Evolutionary conservation across 306 rosid genomes (phyloP).

Genomic region (Acacia melanoxylon): DNA sequence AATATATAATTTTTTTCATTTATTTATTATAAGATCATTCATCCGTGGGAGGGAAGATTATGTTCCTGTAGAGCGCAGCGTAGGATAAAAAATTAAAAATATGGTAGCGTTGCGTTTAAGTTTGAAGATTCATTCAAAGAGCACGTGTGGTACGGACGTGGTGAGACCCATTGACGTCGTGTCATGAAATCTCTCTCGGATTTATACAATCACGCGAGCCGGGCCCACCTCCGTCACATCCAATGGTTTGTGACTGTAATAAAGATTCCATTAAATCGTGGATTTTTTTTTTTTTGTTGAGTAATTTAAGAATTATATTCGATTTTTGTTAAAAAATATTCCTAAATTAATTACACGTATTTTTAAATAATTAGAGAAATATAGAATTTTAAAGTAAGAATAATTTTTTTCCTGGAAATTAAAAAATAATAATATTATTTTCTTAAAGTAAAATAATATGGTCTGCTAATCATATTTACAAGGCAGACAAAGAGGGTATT

Average conservation of each 20-base stretch:
- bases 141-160: neutral
- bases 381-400: too few relatives aligned
- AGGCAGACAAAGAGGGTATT: too few relatives aligned
- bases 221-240: neutral
- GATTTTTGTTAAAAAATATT: neutral
- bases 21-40: too few relatives aligned
- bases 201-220: neutral
- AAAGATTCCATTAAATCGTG: conserved; percentile 13
- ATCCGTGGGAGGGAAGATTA: neutral
- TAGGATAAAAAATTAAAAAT: neutral
- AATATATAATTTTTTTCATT: neutral
- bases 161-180: neutral
- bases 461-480: too few relatives aligned
- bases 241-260: neutral
- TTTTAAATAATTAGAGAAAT: too few relatives aligned
- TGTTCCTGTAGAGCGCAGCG: neutral
- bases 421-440: too few relatives aligned
- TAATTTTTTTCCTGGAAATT: too few relatives aligned
- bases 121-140: neutral
- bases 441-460: too few relatives aligned
- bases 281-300: neutral
- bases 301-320: neutral
- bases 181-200: conserved; percentile 28
- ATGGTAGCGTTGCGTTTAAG: neutral
- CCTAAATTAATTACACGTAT: too few relatives aligned